Conservation (phyloP, 495 filamentous ascomycete genomes). For the Gamarada debralockiae region DNA sequence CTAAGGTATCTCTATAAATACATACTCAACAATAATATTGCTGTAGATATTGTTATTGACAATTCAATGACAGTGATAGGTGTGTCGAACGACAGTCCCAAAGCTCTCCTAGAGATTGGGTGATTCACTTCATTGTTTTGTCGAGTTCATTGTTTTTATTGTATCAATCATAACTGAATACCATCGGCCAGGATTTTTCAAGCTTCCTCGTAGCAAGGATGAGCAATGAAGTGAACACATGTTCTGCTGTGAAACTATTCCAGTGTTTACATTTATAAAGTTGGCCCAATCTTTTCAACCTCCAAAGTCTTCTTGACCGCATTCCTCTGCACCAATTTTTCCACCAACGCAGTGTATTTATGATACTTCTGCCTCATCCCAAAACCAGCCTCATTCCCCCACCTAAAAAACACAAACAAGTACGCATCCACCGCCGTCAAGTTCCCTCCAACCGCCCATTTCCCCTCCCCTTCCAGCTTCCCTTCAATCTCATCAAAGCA, state of each 20-base stretch:
- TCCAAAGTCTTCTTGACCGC: conserved; percentile 20
- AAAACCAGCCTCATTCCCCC: conserved; percentile 20
- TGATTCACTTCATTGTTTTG: too few relatives aligned
- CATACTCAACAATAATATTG: too few relatives aligned
- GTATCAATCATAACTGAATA: too few relatives aligned
- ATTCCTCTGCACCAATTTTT: conserved; percentile 12
- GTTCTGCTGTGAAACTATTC: neutral
- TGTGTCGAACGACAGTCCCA: too few relatives aligned
- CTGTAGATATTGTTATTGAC: too few relatives aligned
- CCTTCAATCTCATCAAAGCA: conserved; percentile 27
- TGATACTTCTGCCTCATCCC: conserved; percentile 26
- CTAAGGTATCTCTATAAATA: too few relatives aligned
- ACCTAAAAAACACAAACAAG: conserved; percentile 32
- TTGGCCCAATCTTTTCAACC: conserved; percentile 10
- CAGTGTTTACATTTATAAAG: neutral
- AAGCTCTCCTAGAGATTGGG: too few relatives aligned
- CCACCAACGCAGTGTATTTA: conserved; percentile 23
- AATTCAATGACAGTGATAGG: too few relatives aligned
- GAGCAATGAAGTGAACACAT: too few relatives aligned
- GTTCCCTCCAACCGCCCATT: conserved; percentile 28
- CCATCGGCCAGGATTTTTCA: too few relatives aligned
- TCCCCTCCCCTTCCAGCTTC: conserved; percentile 8
- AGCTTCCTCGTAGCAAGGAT: too few relatives aligned
- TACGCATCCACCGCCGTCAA: conserved; percentile 36
- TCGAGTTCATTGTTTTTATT: too few relatives aligned